Conservation (phyloP, 768 basidiomycete species). For the Calocybe cyanea region DNA sequence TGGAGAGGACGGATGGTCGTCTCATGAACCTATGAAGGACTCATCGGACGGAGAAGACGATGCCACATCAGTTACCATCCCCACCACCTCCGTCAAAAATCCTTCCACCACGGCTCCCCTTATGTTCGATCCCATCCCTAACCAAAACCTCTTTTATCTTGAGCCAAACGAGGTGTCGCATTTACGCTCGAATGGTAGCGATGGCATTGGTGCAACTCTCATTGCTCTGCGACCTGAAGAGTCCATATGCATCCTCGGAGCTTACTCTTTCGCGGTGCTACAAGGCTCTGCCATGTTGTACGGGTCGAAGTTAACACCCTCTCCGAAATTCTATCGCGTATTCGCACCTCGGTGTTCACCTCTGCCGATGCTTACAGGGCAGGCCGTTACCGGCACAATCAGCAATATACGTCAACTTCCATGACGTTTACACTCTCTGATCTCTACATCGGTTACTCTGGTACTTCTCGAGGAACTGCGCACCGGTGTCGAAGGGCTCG, state of each 20-base stretch:
- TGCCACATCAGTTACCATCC: slow-evolving; percentile 18
- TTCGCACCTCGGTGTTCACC: slow-evolving; percentile 83
- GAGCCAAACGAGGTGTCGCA: slow-evolving; percentile 31
- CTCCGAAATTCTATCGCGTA: slow-evolving; percentile 41
- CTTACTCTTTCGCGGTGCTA: slow-evolving; percentile 57
- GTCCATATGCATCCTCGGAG: slow-evolving; percentile 66
- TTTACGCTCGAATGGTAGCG: slow-evolving; percentile 22
- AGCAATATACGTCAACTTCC: slow-evolving; percentile 16
- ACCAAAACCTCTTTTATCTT: slow-evolving; percentile 45
- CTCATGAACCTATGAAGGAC: slow-evolving; percentile 50
- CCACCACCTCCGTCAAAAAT: slow-evolving; percentile 4
- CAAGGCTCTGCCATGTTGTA: slow-evolving; percentile 55
- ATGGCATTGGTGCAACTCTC: slow-evolving; percentile 23
- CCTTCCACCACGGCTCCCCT: too few relatives aligned
- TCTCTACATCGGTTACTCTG: slow-evolving; percentile 29
- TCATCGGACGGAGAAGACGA: slow-evolving; percentile 49
- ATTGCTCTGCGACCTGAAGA: slow-evolving; percentile 45
- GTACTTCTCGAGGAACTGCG: slow-evolving; percentile 54
- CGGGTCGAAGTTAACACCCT: slow-evolving; percentile 48
- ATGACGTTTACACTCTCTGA: slow-evolving; percentile 12
- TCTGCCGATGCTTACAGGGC: slow-evolving; percentile 46
- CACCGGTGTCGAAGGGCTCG: slow-evolving; percentile 66
- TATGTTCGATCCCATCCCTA: slow-evolving; percentile 7
- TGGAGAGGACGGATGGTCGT: slow-evolving; percentile 46
- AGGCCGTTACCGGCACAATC: slow-evolving; percentile 11